These are phyloP conservation scores for Ustilago xerochloae DNA, from an alignment of 1,284 basidiomycete genomes.

Conservation along the genomic window DNA sequence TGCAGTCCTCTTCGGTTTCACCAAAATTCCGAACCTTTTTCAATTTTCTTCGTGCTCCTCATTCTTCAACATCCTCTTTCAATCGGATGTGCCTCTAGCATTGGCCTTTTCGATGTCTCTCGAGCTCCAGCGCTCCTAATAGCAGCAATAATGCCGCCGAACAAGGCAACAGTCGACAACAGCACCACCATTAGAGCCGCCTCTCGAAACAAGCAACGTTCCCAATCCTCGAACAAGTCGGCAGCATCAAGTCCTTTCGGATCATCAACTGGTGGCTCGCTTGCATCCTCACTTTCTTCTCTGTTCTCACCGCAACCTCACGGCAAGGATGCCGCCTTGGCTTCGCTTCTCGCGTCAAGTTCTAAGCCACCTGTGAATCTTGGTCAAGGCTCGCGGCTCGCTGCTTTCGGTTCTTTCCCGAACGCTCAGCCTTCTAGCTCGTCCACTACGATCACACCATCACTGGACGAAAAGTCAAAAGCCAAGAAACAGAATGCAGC, in stretches of 20 bases:
- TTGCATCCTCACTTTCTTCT: slow-evolving; percentile 43
- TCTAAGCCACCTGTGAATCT: slow-evolving; percentile 29
- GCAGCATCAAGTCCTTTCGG: slow-evolving; percentile 18
- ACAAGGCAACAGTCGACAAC: slow-evolving; percentile 37
- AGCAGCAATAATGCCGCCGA: slow-evolving; percentile 11
- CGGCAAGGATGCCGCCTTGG: slow-evolving; percentile 48
- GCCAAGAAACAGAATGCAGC: slow-evolving; percentile 4
- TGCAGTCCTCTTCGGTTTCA: background rate
- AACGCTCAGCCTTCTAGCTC: background rate
- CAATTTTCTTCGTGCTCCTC: slow-evolving; percentile 1
- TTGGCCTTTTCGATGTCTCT: background rate
- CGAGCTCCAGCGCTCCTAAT: background rate
- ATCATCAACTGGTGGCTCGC: slow-evolving; percentile 23
- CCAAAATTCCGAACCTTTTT: background rate
- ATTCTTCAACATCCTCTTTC: background rate
- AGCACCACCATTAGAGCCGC: slow-evolving; percentile 40
- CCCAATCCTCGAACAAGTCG: slow-evolving; percentile 7
- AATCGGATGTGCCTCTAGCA: background rate
- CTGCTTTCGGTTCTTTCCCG: slow-evolving; percentile 29
- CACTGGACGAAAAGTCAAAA: slow-evolving; percentile 19
- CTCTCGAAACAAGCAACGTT: slow-evolving; percentile 40
- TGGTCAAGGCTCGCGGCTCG: slow-evolving; percentile 19
- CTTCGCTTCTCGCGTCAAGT: slow-evolving; percentile 32
- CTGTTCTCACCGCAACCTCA: slow-evolving; percentile 44
- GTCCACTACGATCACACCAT: background rate